Evolutionary conservation across 148 eudicot species (phyloP).

Genomic region (Rhododendron mucronatum): DNA sequence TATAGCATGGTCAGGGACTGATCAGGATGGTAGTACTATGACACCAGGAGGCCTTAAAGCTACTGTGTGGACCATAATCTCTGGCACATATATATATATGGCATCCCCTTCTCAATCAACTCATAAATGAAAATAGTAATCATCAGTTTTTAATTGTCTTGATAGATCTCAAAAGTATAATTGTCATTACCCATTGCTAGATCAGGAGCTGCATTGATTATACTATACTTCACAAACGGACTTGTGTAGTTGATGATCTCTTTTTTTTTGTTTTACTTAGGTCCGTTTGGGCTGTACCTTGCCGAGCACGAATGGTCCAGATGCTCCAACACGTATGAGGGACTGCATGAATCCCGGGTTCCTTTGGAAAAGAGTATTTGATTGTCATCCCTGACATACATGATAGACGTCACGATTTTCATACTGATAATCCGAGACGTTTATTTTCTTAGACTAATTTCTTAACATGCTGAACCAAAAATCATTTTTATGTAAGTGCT

Average conservation of each 20-base stretch:
- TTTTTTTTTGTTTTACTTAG: too few species aligned
- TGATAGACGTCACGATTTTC: too few species aligned
- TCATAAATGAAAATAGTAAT: neutral
- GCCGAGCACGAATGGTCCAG: too few species aligned
- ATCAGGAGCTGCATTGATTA: neutral
- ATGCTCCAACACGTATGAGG: too few species aligned
- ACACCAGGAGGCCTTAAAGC: neutral
- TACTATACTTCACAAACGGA: neutral
- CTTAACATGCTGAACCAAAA: too few species aligned
- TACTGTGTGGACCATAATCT: neutral
- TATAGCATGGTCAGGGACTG: neutral
- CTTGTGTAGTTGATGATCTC: neutral
- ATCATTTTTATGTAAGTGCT: too few species aligned
- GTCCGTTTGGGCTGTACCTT: too few species aligned
- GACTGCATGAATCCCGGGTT: too few species aligned
- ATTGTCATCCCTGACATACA: neutral
- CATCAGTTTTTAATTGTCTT: constrained; percentile 13
- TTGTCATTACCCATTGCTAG: constrained; percentile 1
- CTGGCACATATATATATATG: neutral
- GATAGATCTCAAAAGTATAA: constrained; percentile 8
- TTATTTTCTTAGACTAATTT: too few species aligned
- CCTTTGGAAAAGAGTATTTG: neutral
- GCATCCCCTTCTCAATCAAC: constrained; percentile 7
- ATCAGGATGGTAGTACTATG: neutral
- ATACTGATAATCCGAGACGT: too few species aligned